Conservation (phyloP, 352 stramenopile species). For the Globisporangium acanthophoron region DNA sequence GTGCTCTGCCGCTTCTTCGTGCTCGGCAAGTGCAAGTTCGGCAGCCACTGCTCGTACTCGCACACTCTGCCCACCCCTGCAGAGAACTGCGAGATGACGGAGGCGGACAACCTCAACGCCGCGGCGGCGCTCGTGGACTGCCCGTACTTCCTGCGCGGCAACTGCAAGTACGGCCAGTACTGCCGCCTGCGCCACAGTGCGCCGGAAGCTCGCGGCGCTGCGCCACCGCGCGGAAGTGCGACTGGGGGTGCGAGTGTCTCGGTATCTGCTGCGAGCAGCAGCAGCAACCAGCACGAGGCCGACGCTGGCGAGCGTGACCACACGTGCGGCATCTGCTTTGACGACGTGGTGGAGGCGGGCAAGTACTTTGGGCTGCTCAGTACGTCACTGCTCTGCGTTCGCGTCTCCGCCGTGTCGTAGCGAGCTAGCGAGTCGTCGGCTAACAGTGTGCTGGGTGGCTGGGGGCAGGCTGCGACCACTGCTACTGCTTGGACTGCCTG, state of each 20-base stretch:
- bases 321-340: conserved; percentile 79
- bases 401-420: neutral
- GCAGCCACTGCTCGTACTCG: conserved; percentile 71
- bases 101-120: conserved; percentile 29
- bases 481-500: conserved; percentile 73
- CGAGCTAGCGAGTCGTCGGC: neutral
- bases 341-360: conserved; percentile 68
- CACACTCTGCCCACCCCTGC: conserved; percentile 33
- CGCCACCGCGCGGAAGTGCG: neutral
- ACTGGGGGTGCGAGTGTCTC: neutral
- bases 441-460: neutral
- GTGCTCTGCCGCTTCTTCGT: conserved; percentile 73
- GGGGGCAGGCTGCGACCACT: conserved; percentile 52
- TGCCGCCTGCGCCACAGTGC: conserved; percentile 52
- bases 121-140: conserved; percentile 66
- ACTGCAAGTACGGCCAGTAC: conserved; percentile 69
- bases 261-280: neutral
- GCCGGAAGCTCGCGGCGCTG: neutral
- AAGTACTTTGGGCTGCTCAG: conserved; percentile 79
- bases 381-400: conserved; percentile 18
- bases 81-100: conserved; percentile 24
- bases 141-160: conserved; percentile 65
- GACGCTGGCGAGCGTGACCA: conserved; percentile 34
- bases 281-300: conserved; percentile 6
- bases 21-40: conserved; percentile 67